These are phyloP conservation scores for Anthoceros angustus DNA, from an alignment of 225 moss, liverwort and hornwort genomes.

Conservation along the genomic window DNA sequence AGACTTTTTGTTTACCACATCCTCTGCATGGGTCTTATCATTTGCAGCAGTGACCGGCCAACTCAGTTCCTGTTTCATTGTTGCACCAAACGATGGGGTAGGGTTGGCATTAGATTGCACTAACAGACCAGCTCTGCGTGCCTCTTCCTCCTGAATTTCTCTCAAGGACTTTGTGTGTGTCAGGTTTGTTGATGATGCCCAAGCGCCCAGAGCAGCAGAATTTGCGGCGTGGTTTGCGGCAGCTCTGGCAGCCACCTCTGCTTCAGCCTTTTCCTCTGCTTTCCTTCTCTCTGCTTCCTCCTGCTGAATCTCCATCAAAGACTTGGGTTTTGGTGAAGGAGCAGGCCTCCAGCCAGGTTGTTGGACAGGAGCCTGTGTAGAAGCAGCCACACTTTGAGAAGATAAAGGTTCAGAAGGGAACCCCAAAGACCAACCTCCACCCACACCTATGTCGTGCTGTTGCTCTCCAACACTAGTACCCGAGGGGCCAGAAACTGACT, in stretches of 20 bases:
- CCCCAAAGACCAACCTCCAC: slow-evolving; percentile 24
- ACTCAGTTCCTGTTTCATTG: slow-evolving; percentile 23
- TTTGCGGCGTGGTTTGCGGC: slow-evolving; percentile 18
- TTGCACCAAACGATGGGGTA: slow-evolving; percentile 14
- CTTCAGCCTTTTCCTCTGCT: slow-evolving; percentile 28
- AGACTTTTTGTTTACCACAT: slow-evolving; percentile 20
- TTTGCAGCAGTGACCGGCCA: slow-evolving; percentile 16
- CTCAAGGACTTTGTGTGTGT: slow-evolving; percentile 58
- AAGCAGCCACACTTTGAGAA: slow-evolving; percentile 13
- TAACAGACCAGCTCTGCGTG: slow-evolving; percentile 25
- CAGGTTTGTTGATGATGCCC: slow-evolving; percentile 40
- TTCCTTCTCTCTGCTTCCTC: slow-evolving; percentile 52
- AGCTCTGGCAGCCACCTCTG: slow-evolving; percentile 32
- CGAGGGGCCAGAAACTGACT: slow-evolving; percentile 5
- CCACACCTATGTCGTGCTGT: slow-evolving; percentile 7
- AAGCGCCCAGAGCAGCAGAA: slow-evolving; percentile 44
- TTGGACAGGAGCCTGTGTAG: slow-evolving; percentile 21
- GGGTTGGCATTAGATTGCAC: slow-evolving; percentile 20
- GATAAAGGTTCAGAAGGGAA: slow-evolving; percentile 15
- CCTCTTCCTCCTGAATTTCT: slow-evolving; percentile 93
- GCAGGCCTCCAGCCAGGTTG: slow-evolving; percentile 61
- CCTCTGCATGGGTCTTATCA: slow-evolving; percentile 26
- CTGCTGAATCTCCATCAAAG: slow-evolving; percentile 63
- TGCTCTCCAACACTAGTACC: slow-evolving; percentile 19
- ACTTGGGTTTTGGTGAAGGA: slow-evolving; percentile 36